Evolutionary conservation across 129 eudicot species (phyloP).

Genomic region (Pulicaria dysenterica): DNA sequence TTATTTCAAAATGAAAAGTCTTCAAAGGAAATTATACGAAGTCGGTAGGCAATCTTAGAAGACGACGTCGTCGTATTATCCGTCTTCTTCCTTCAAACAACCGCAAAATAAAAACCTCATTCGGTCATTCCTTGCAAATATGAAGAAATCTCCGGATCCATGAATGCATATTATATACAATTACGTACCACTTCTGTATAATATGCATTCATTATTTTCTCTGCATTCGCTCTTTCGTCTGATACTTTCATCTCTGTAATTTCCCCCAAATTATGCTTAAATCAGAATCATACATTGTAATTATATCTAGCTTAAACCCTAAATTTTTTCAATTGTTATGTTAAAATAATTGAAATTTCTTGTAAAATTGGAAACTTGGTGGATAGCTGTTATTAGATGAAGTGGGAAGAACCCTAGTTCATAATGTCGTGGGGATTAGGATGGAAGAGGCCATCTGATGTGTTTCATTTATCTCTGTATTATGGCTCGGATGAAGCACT

Average conservation of each 20-base stretch:
- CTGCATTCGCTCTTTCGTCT: conserved; percentile 9
- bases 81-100: conserved; percentile 47
- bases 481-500: conserved; percentile 64
- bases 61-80: conserved; percentile 43
- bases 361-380: background rate
- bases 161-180: conserved; percentile 4
- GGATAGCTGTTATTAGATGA: conserved; percentile 26
- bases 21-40: conserved; percentile 8
- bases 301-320: conserved; percentile 48
- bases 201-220: conserved; percentile 23
- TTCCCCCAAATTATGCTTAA: conserved; percentile 17
- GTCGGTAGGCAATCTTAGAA: conserved; percentile 28
- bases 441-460: conserved; percentile 89
- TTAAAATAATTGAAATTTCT: conserved; percentile 8
- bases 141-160: conserved; percentile 27
- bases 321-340: conserved; percentile 2
- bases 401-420: conserved; percentile 32
- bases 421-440: conserved; percentile 99
- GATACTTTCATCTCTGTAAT: background rate
- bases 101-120: conserved; percentile 33
- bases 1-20: background rate
- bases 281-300: conserved; percentile 27
- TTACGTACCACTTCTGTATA: conserved; percentile 11
- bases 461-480: conserved; percentile 67
- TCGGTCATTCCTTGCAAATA: background rate